phyloP scores from a whole-genome alignment of 257 asterid genomes.

The Nicotiana tomentosiformis region DNA sequence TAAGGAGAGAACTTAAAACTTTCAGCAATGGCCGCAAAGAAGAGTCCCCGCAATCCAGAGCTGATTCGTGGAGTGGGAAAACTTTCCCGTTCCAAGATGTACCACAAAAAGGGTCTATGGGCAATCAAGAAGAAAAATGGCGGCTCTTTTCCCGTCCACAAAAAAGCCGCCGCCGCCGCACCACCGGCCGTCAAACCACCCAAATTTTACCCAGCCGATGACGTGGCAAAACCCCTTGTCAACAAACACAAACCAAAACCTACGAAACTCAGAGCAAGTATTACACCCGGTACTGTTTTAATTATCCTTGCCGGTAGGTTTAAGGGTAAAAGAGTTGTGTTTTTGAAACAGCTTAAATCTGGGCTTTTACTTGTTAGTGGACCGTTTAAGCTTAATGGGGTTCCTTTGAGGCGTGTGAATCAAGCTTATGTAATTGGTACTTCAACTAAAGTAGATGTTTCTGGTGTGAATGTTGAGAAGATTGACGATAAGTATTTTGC shows the following conservation, averaged over 20 bases:
- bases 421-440: constrained; percentile 16
- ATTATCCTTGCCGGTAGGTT: constrained; percentile 14
- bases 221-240: constrained; percentile 8
- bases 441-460: constrained; percentile 1
- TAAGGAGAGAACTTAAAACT: neutral
- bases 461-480: constrained; percentile 12
- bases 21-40: constrained; percentile 19
- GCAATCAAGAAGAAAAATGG: constrained; percentile 14
- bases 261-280: neutral
- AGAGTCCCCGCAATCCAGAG: constrained; percentile 9
- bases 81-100: constrained; percentile 10
- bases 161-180: neutral
- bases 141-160: constrained; percentile 5
- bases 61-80: constrained; percentile 11
- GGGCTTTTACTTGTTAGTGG: constrained; percentile 9
- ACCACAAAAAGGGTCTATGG: constrained; percentile 18
- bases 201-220: constrained; percentile 12
- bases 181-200: neutral
- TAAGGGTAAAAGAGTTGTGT: constrained; percentile 13
- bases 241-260: constrained; percentile 14
- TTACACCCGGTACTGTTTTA: constrained; percentile 9
- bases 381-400: constrained; percentile 16
- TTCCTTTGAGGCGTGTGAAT: constrained; percentile 15
- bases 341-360: constrained; percentile 3
- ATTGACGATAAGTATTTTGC: constrained; percentile 17